Evolutionary conservation across 352 stramenopile species (phyloP), one percentile per base, ranked within the genome.

Genomic region (Thalassiosira ordinaria): DNA sequence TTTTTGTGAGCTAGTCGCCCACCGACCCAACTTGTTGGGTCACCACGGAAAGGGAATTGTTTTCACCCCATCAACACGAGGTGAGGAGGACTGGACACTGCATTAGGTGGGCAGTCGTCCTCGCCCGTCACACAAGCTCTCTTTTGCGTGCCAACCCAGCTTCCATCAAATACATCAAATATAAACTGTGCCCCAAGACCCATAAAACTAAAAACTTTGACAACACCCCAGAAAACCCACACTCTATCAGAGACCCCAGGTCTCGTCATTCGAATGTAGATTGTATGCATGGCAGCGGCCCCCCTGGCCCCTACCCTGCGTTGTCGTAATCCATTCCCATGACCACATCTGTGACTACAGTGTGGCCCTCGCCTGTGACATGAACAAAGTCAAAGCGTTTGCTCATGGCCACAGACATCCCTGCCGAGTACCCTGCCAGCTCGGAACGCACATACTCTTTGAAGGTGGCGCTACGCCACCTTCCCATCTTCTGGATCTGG

Each of bases 371-470:
- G 16, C 60, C 60, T 22, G 20, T 35, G 18, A 68, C 39, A 26
- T 56, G 20, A 5, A 68, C 37, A 26, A 56, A 68, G 35, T 52
- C 24, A 33, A 56, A 56, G 2, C 9, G 2, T 20, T 68, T 49
- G 11, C 9, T 35, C 60, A 33, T 56, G 16, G 18, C 9, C 26
- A 5, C 20, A 11, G 60, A 31, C 18, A 68, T 68, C 1, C 60
- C 60, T 1, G 18, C 18, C 1, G 60, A 39, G 24, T 39, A 68
- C 1, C 13, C 13, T 18, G 35, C 1, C 3, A 52, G 20, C 18
- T 56, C 22, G n/a, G 24, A 24, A 1, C 39, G 22, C 5, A 68
- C 29, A 26, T 52, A 68, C 22, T 68, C 60, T 35, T 68, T 68
- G 37, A 68, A 68, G 2, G 35, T 56, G 14, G 33, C 7, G 33